Evolutionary conservation across 768 basidiomycete genomes (phyloP), one percentile per base, ranked within the genome.

Genomic region (Strobilomyces echinocephalus): DNA sequence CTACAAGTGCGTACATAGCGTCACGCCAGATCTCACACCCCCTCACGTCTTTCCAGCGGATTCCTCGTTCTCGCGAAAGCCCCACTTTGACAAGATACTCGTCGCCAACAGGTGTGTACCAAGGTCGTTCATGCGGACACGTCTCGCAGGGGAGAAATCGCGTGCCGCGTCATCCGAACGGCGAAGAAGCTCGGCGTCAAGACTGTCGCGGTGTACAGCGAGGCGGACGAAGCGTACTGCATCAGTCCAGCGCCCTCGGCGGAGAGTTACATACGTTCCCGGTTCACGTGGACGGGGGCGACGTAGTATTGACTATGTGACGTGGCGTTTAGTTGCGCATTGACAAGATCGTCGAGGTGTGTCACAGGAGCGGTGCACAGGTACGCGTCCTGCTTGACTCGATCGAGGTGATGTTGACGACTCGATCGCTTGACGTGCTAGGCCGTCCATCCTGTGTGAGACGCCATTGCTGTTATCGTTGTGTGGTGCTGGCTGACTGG

Each of bases 381-480:
- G 91, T 90, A 53, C 11, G 76, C 65, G 24, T 54, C 30, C 10
- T 40, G 31, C 24, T 30, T 43, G 21, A 31, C 15, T 53, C 6
- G 24, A 54, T 42, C 45, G 35, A 30, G 28, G 45, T 4, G 18
- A 9, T 5, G 31, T 48, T 56, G 49, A 53, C 18, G 40, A 12
- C 26, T 33, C 8, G 28, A 20, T 14, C n/a, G 11, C 26, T 34
- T 33, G 43, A 44, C 31, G 2, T 34, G 45, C 14, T 54, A 93
- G 88, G 94, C 93, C 0, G 86, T 97, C 18, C 94, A 97, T 69
- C 95, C 94, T 5, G 95, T 94, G 79, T 92, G 79, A 55, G 55
- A 49, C 42, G 18, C 8, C 1, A 9, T 33, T 20, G 42, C 30
- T 61, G 61, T 45, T 35, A 5, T 36, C 36, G 24, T 3, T 5